Base-by-base conservation (phyloP, 306 rosid genomes). In the Dalbergia cultrata region DNA sequence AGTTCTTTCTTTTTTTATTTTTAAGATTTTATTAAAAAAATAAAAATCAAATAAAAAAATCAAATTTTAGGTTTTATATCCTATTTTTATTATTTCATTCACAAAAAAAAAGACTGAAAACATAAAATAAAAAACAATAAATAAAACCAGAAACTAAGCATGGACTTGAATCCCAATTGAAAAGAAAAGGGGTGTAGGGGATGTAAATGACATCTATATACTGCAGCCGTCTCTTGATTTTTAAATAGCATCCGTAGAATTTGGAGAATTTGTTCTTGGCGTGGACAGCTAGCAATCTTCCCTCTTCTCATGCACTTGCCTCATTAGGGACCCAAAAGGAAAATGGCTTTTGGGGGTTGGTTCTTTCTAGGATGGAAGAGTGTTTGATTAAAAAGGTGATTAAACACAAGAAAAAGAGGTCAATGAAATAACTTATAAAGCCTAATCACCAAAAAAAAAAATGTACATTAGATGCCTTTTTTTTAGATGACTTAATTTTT, bases 231-330 rank as follows among this genome's bases (percentile, higher is more conserved):
- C n/a, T 78, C 39, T 58, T 79, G 53, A 79, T 17, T 52, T 71
- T 72, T 72, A 72, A 80, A 80, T 63, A 64, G 44, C 84, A 79
- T 68, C 84, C 84, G 61, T 75, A 60, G 87, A 84, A 84, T 61
- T 69, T 80, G 84, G 84, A 80, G 87, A 80, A 84, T 78, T 80
- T 80, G 84, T 73, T n/a, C n/a, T n/a, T n/a, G n/a, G n/a, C n/a
- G n/a, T n/a, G n/a, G n/a, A n/a, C n/a, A n/a, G n/a, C n/a, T n/a
- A n/a, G n/a, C n/a, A n/a, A n/a, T n/a, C n/a, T n/a, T n/a, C 18
- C 35, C 58, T 43, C 57, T 62, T 61, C 54, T 35, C 64, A 13
- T 4, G 37, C 74, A 11, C 47, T 63, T 80, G 67, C 67, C 84
- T 72, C 50, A 39, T 71, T 52, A 52, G 49, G 47, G 54, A 61